Conservation (phyloP, 73 alveolate species). For the Uronychia binucleata region DNA sequence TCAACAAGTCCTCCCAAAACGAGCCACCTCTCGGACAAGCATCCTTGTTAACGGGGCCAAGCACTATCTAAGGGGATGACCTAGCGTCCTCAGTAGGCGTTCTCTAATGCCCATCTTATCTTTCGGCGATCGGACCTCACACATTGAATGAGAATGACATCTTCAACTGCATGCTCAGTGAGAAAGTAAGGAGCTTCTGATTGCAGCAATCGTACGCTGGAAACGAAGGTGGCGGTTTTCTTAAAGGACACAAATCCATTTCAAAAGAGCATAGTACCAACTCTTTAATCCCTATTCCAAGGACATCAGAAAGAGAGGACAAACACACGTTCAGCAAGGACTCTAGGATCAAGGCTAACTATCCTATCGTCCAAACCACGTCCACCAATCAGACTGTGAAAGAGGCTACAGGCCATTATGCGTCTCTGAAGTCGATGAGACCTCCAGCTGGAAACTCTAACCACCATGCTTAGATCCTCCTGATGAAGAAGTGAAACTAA, state of each 20-base stretch:
- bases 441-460: no score
- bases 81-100: not conserved
- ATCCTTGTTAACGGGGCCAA: not conserved
- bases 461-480: no score
- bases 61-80: not conserved
- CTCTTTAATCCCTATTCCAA: not conserved
- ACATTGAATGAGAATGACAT: not conserved
- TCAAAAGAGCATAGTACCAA: not conserved
- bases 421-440: no score
- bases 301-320: not conserved
- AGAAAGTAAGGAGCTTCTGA: not conserved
- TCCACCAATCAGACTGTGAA: no score
- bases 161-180: not conserved
- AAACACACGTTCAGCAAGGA: not conserved
- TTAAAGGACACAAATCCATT: not conserved
- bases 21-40: not conserved
- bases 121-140: no score
- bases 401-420: no score
- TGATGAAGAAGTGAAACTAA: no score
- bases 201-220: not conserved
- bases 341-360: no score
- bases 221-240: not conserved
- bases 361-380: no score
- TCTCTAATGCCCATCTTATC: no score
- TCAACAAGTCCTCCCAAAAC: not conserved